phyloP scores from a whole-genome alignment of 495 filamentous ascomycete species.

The Schizothecium vesticola region DNA sequence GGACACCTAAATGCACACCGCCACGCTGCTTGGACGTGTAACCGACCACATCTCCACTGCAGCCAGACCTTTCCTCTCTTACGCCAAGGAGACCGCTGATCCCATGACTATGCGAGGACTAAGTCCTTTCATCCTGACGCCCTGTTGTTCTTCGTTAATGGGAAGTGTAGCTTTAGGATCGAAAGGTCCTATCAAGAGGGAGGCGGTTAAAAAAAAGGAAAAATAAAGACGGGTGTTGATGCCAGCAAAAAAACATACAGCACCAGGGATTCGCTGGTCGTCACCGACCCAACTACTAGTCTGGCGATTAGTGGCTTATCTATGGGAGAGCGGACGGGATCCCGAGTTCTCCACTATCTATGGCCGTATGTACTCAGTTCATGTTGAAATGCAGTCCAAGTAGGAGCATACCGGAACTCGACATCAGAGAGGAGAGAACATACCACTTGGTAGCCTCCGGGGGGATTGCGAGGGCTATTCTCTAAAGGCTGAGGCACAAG shows the following conservation, averaged over 20 bases:
- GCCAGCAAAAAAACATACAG: constrained; percentile 40
- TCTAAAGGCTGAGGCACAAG: no score
- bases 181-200: no score
- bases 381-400: background rate
- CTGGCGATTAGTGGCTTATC: constrained; percentile 33
- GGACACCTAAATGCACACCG: no score
- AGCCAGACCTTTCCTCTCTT: background rate
- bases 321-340: constrained; percentile 39
- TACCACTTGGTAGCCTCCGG: no score
- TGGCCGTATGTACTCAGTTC: background rate
- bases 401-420: background rate
- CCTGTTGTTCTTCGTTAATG: no score
- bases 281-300: constrained; percentile 42
- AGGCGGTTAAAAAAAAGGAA: no score
- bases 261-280: constrained; percentile 36
- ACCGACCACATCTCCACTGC: background rate
- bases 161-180: no score
- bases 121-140: no score
- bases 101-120: no score
- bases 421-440: background rate
- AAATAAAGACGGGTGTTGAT: no score
- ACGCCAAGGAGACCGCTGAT: no score
- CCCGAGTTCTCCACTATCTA: background rate
- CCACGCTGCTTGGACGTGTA: background rate
- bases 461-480: no score